Evolutionary conservation across 2,329 filamentous ascomycete species (phyloP).

Genomic region (Tympanopsis confertula): DNA sequence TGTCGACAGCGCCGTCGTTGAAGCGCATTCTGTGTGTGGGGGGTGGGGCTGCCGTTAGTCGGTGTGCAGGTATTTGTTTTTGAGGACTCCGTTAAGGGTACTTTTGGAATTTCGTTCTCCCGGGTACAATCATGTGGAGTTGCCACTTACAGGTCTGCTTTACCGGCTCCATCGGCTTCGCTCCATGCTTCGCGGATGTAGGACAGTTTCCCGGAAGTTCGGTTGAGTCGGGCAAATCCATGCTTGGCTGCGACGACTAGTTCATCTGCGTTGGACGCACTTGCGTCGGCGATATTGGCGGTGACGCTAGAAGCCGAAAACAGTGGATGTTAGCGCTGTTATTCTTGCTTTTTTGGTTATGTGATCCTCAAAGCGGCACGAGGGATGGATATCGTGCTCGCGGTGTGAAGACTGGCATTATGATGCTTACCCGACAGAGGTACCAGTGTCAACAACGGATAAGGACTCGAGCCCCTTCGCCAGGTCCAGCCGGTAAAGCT

Average conservation of each 20-base stretch:
- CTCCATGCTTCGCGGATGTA: constrained; percentile 30
- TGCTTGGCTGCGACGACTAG: constrained; percentile 72
- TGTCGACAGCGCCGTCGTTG: constrained; percentile 78
- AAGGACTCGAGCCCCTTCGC: constrained; percentile 46
- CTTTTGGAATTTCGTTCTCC: too few relatives aligned
- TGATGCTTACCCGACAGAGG: constrained; percentile 34
- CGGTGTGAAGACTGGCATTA: constrained; percentile 6
- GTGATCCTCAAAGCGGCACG: not conserved
- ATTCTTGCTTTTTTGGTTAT: too few relatives aligned
- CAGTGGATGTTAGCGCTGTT: constrained; percentile 38
- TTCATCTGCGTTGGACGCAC: constrained; percentile 45
- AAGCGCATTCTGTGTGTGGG: constrained; percentile 46
- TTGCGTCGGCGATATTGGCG: constrained; percentile 61
- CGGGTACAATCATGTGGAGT: too few relatives aligned
- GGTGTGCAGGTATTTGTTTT: not conserved
- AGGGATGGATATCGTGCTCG: not conserved
- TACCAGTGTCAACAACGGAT: constrained; percentile 41
- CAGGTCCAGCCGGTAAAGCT: constrained; percentile 62
- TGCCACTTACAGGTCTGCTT: not conserved
- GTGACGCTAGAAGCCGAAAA: constrained; percentile 53
- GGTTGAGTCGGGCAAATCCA: constrained; percentile 69
- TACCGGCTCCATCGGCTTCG: constrained; percentile 10
- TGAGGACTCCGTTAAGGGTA: constrained; percentile 9
- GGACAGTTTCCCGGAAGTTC: constrained; percentile 39
- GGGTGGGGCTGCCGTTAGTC: constrained; percentile 3